Evolutionary conservation across 257 asterid genomes (phyloP).

Genomic region (Gentiana macrophylla): DNA sequence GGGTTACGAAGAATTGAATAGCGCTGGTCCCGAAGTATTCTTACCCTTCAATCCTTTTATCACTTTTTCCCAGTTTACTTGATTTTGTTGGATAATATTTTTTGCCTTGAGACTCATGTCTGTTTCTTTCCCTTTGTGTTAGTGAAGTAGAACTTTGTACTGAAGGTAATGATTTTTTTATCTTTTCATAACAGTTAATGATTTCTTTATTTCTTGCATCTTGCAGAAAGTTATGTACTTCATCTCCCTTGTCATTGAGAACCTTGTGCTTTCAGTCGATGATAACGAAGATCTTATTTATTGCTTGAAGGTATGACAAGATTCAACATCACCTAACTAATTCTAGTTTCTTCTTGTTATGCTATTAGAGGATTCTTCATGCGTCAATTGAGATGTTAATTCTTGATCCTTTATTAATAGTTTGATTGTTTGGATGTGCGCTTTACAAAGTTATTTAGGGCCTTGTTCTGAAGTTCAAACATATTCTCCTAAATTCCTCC

Average conservation of each 20-base stretch:
- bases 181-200: neutral
- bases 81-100: neutral
- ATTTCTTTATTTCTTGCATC: slow-evolving; percentile 13
- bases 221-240: slow-evolving; percentile 85
- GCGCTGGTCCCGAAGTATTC: slow-evolving; percentile 73
- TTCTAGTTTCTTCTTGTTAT: neutral
- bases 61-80: slow-evolving; percentile 2
- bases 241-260: slow-evolving; percentile 86
- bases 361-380: neutral
- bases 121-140: neutral
- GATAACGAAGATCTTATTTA: slow-evolving; percentile 82
- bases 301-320: slow-evolving; percentile 75
- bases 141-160: neutral
- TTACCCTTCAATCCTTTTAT: neutral
- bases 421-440: no score
- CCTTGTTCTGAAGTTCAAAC: no score
- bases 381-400: no score
- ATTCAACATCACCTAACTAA: neutral
- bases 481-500: no score
- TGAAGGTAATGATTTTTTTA: no score
- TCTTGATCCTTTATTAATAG: no score
- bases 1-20: slow-evolving; percentile 79
- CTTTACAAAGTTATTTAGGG: no score
- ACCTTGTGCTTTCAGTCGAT: slow-evolving; percentile 76
- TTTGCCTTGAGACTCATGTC: neutral